Conservation (phyloP, 2,329 filamentous ascomycete genomes). For the Beauveria scarabaeidicola region DNA sequence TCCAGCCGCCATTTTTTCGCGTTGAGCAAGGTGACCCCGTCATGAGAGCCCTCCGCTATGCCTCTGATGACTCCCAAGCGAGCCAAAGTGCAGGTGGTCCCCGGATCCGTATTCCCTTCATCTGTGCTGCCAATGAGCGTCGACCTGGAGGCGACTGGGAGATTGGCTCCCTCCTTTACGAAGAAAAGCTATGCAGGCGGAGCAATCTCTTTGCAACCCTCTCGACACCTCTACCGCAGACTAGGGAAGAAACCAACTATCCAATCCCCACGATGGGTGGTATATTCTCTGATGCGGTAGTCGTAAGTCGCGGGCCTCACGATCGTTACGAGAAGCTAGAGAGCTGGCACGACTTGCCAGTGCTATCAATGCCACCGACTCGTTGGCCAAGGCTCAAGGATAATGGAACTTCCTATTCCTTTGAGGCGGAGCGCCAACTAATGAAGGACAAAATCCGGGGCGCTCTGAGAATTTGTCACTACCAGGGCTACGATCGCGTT, state of each 20-base stretch:
- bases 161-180: conserved; percentile 41
- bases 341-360: conserved; percentile 51
- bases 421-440: conserved; percentile 60
- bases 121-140: conserved; percentile 69
- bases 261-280: conserved; percentile 63
- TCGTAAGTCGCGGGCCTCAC: conserved; percentile 64
- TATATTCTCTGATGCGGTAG: conserved; percentile 61
- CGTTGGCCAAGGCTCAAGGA: conserved; percentile 66
- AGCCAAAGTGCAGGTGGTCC: conserved; percentile 25
- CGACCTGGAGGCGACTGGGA: conserved; percentile 76
- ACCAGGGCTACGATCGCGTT: conserved; percentile 47
- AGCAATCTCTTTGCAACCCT: conserved; percentile 66
- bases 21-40: conserved; percentile 52
- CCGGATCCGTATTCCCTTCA: conserved; percentile 48
- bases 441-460: conserved; percentile 66
- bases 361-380: conserved; percentile 66
- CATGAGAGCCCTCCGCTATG: conserved; percentile 51
- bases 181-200: conserved; percentile 64
- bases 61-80: conserved; percentile 28
- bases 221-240: conserved; percentile 48
- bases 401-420: conserved; percentile 60
- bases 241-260: conserved; percentile 47
- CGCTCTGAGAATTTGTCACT: conserved; percentile 60
- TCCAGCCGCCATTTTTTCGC: conserved; percentile 37
- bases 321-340: conserved; percentile 52